Percentiles rank a stretch among this genome's conserved stretches.
Conservation (phyloP, 176 grass and related monocot species). For the Aegilops sharonensis region DNA sequence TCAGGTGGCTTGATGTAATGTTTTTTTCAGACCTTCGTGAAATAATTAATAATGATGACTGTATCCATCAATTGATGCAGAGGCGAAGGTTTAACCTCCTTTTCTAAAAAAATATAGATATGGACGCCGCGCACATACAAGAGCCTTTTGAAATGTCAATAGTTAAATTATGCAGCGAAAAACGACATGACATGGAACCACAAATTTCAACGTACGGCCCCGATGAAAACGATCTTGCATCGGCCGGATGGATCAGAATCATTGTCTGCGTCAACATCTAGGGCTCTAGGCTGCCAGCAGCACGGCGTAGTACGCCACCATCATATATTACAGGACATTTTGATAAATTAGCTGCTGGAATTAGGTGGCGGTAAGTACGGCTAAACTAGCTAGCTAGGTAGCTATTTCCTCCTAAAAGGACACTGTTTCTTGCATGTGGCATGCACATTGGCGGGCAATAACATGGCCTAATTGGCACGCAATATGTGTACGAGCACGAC, state of each 20-base stretch:
- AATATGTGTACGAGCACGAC: background rate
- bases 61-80: too few relatives aligned
- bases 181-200: background rate
- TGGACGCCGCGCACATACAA: background rate
- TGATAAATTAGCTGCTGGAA: background rate
- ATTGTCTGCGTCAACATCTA: background rate
- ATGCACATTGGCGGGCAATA: background rate
- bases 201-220: too few relatives aligned
- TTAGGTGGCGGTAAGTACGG: background rate
- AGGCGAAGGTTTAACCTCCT: too few relatives aligned
- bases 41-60: too few relatives aligned
- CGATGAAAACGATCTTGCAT: background rate
- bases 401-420: background rate
- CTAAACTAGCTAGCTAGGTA: background rate
- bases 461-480: constrained; percentile 1
- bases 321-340: constrained; percentile 12
- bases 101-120: background rate
- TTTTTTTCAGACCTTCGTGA: too few relatives aligned
- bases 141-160: background rate
- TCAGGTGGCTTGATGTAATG: too few relatives aligned
- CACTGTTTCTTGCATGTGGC: background rate
- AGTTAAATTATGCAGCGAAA: background rate
- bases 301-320: background rate
- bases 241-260: too few relatives aligned
- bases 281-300: background rate